phyloP scores from a whole-genome alignment of 805 yeast genomes.

The Clavispora carvajalis region DNA sequence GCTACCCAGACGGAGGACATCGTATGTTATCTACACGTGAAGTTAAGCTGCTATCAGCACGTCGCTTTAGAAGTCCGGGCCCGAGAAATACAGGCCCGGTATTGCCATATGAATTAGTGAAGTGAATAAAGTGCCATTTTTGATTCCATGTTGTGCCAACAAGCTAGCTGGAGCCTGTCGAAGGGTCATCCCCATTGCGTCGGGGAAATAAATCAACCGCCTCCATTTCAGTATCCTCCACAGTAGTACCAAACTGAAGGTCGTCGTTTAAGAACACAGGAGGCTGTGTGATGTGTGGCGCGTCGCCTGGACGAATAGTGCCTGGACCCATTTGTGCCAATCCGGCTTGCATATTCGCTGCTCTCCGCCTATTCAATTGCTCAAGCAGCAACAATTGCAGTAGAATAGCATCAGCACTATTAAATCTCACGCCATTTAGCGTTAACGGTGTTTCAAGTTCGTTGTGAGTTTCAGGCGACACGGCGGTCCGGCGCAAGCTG shows the following conservation, averaged over 20 bases:
- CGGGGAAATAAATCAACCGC: constrained; percentile 21
- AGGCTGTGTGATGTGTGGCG: constrained; percentile 39
- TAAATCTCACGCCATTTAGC: constrained; percentile 5
- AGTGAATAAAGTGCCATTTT: background rate
- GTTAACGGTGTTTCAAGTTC: background rate
- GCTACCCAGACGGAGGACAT: constrained; percentile 13
- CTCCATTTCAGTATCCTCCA: constrained; percentile 34
- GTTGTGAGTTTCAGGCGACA: background rate
- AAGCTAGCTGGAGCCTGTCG: background rate
- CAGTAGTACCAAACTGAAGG: constrained; percentile 18
- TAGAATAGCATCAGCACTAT: constrained; percentile 13
- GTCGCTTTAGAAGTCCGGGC: constrained; percentile 9
- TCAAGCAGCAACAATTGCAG: constrained; percentile 13
- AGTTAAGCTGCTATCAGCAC: constrained; percentile 9
- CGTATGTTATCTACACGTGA: constrained; percentile 18
- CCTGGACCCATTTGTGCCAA: constrained; percentile 5
- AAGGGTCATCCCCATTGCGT: constrained; percentile 1
- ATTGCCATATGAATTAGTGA: constrained; percentile 1
- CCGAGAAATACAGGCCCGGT: constrained; percentile 13
- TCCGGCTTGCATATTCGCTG: constrained; percentile 7
- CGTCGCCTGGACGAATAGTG: constrained; percentile 22
- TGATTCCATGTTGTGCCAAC: background rate
- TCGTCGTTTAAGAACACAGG: constrained; percentile 30
- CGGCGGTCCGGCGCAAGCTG: constrained; percentile 13
- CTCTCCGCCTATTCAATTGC: constrained; percentile 10